phyloP scores from a whole-genome alignment of 1,284 basidiomycete genomes.

The Moesziomyces sp. region DNA sequence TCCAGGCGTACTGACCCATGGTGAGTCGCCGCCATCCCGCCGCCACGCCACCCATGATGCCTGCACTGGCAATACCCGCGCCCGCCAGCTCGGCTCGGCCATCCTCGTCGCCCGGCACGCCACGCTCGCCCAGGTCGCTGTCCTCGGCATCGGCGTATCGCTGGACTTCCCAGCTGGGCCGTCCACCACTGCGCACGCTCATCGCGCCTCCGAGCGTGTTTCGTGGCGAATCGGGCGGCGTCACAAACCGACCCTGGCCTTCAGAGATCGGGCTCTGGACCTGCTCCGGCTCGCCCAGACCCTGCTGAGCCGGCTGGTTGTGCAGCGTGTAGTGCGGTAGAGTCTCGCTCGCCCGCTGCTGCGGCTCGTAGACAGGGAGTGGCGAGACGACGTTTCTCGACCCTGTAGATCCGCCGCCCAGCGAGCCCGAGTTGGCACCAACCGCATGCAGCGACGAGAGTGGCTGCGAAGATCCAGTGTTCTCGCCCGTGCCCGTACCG shows the following conservation, averaged over 20 bases:
- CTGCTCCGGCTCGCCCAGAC: slow-evolving; percentile 7
- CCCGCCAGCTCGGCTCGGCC: slow-evolving; percentile 9
- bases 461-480: slow-evolving; percentile 2
- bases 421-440: slow-evolving; percentile 9
- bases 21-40: slow-evolving; percentile 54
- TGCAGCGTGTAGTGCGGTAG: slow-evolving; percentile 30
- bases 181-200: slow-evolving; percentile 2
- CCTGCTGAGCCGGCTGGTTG: slow-evolving; percentile 3
- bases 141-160: slow-evolving; percentile 6
- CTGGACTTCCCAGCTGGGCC: slow-evolving; percentile 10
- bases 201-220: slow-evolving; percentile 8
- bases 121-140: slow-evolving; percentile 2
- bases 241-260: slow-evolving; percentile 19
- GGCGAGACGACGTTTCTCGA: slow-evolving; percentile 19
- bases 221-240: slow-evolving; percentile 27
- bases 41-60: slow-evolving; percentile 47
- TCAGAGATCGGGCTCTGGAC: slow-evolving; percentile 10
- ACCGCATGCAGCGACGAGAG: slow-evolving; percentile 2
- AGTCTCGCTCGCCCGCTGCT: slow-evolving; percentile 16
- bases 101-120: neutral
- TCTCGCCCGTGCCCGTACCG: slow-evolving; percentile 6
- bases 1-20: slow-evolving; percentile 48
- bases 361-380: slow-evolving; percentile 26
- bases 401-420: slow-evolving; percentile 6
- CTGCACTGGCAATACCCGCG: slow-evolving; percentile 27